A percentile compares a stretch with the other conserved stretches of the same genome.
Conservation (phyloP, 2,329 filamentous ascomycete genomes). For the Alternaria tenuissima region DNA sequence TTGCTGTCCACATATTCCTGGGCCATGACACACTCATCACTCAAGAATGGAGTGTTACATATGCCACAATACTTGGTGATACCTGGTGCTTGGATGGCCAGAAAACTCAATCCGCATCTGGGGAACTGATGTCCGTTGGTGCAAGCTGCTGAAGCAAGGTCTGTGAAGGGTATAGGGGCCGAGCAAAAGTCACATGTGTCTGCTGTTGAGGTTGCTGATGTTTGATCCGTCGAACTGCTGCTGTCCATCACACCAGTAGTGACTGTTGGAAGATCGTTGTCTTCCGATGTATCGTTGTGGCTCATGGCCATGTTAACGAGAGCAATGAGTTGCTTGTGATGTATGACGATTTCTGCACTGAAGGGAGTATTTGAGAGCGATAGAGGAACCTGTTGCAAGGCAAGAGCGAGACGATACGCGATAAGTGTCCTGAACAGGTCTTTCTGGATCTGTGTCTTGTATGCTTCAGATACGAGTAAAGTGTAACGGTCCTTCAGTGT, state of each 20-base stretch:
- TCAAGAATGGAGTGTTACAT: slow-evolving; percentile 60
- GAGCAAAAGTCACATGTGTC: slow-evolving; percentile 65
- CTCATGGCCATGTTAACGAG: slow-evolving; percentile 30
- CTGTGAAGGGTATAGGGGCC: slow-evolving; percentile 57
- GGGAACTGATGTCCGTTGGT: slow-evolving; percentile 61
- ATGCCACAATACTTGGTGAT: slow-evolving; percentile 62
- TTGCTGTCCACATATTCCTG: slow-evolving; percentile 25
- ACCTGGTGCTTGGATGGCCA: slow-evolving; percentile 63
- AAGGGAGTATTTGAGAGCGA: slow-evolving; percentile 28
- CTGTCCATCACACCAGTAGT: background rate
- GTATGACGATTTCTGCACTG: slow-evolving; percentile 30
- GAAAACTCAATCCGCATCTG: slow-evolving; percentile 63
- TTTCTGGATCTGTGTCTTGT: slow-evolving; percentile 23
- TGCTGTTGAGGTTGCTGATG: slow-evolving; percentile 6
- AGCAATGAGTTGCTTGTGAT: slow-evolving; percentile 29
- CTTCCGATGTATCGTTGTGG: background rate
- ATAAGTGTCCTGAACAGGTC: slow-evolving; percentile 39
- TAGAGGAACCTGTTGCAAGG: slow-evolving; percentile 27
- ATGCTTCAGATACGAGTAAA: slow-evolving; percentile 41
- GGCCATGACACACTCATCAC: slow-evolving; percentile 51
- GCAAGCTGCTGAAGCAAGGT: slow-evolving; percentile 58
- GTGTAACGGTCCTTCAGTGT: slow-evolving; percentile 43
- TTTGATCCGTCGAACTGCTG: background rate
- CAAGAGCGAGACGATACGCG: slow-evolving; percentile 40
- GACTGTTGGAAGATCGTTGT: background rate